phyloP scores from a whole-genome alignment of 2,329 filamentous ascomycete genomes.

The Dryadomyces quercivorus region DNA sequence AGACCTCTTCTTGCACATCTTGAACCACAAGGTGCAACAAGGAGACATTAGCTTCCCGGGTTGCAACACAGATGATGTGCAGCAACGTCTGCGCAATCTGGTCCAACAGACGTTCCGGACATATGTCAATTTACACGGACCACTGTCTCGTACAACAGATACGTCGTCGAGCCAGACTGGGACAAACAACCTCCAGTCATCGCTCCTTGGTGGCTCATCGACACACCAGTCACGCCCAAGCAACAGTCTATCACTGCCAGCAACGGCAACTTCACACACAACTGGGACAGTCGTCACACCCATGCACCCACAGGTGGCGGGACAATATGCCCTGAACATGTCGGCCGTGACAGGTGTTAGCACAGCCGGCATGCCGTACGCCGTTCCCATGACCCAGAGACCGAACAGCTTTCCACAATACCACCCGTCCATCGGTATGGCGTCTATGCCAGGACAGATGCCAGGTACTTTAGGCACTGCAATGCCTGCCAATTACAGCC shows the following conservation, averaged over 20 bases:
- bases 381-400: conserved; percentile 3
- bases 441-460: background rate
- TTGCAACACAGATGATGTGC: conserved; percentile 8
- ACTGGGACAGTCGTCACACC: background rate
- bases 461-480: background rate
- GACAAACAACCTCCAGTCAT: conserved; percentile 5
- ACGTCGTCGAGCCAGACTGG: conserved; percentile 12
- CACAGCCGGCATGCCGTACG: background rate
- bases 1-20: conserved; percentile 14
- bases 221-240: conserved; percentile 4
- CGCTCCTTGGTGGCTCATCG: conserved; percentile 8
- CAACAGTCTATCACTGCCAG: conserved; percentile 4
- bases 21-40: conserved; percentile 15
- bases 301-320: background rate
- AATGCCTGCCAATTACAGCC: background rate
- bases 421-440: background rate
- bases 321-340: conserved; percentile 4
- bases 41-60: conserved; percentile 13
- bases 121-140: conserved; percentile 12
- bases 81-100: conserved; percentile 11
- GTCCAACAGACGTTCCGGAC: conserved; percentile 14
- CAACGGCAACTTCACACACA: background rate
- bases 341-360: background rate
- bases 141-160: conserved; percentile 8
- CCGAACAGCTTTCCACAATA: background rate